These are phyloP conservation scores for Hura crepitans DNA, from an alignment of 441 rosid species.

Conservation along the genomic window DNA sequence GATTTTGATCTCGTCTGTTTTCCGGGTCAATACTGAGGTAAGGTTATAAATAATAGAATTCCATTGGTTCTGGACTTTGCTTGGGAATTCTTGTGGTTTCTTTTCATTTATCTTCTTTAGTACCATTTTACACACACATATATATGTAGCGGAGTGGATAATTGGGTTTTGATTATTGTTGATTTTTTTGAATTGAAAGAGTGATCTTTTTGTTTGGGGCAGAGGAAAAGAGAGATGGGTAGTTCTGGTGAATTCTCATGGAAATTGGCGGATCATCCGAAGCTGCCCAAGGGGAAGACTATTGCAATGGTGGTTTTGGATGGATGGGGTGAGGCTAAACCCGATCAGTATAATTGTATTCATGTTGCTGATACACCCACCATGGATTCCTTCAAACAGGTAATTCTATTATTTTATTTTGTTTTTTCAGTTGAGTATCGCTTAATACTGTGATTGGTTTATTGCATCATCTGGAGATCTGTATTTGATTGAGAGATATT, in stretches of 20 bases:
- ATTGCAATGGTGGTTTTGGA: constrained; percentile 76
- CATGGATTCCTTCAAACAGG: constrained; percentile 92
- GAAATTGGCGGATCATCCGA: constrained; percentile 76
- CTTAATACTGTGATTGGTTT: not conserved
- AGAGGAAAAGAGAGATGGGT: constrained; percentile 30
- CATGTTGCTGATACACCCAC: constrained; percentile 81
- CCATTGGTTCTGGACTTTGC: too few species aligned
- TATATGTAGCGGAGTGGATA: not conserved
- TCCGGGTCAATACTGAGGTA: too few species aligned
- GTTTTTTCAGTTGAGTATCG: not conserved
- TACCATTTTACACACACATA: too few species aligned
- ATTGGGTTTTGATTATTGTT: not conserved
- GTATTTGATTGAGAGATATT: not conserved
- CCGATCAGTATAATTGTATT: constrained; percentile 83
- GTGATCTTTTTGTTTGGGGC: not conserved
- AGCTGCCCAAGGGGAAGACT: constrained; percentile 72
- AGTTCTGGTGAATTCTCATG: constrained; percentile 39
- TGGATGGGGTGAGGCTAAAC: constrained; percentile 94
- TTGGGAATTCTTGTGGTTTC: too few species aligned
- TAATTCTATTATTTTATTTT: constrained; percentile 10
- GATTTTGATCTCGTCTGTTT: too few species aligned
- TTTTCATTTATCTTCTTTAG: too few species aligned
- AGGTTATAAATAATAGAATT: too few species aligned
- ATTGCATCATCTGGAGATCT: not conserved
- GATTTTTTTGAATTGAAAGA: not conserved